Conservation (phyloP, 495 filamentous ascomycete genomes). For the Penicillium daleae region DNA sequence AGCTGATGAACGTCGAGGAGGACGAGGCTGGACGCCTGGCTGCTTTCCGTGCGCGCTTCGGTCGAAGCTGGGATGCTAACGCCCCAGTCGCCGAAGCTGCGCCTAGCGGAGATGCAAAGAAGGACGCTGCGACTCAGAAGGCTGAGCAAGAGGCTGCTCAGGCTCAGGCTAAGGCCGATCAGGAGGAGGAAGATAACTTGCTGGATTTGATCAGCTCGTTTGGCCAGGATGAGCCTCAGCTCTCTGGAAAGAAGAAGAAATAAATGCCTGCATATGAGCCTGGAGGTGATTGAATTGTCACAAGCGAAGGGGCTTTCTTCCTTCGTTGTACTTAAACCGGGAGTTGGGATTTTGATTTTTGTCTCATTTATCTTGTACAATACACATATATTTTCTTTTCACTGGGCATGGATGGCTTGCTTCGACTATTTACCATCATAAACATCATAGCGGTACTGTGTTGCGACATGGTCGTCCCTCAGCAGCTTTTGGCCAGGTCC, state of each 20-base stretch:
- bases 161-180: conserved; percentile 36
- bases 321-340: conserved; percentile 11
- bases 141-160: conserved; percentile 38
- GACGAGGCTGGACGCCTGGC: conserved; percentile 92
- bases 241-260: conserved; percentile 41
- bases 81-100: conserved; percentile 30
- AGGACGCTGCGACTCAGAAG: conserved; percentile 34
- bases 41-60: conserved; percentile 83
- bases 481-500: conserved; percentile 15
- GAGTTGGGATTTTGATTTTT: conserved; percentile 27
- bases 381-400: conserved; percentile 29
- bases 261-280: conserved; percentile 7
- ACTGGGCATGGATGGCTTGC: conserved; percentile 17
- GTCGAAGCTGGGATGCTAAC: conserved; percentile 76
- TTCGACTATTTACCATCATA: conserved; percentile 18
- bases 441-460: conserved; percentile 12
- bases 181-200: conserved; percentile 60
- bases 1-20: conserved; percentile 83
- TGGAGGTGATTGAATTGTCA: neutral
- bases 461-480: conserved; percentile 19
- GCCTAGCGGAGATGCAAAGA: conserved; percentile 11
- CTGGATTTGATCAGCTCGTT: conserved; percentile 74
- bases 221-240: conserved; percentile 45
- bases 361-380: conserved; percentile 31
- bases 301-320: neutral